Base-by-base conservation (phyloP, 2,329 filamentous ascomycete genomes). In the Onygenales sp. region DNA sequence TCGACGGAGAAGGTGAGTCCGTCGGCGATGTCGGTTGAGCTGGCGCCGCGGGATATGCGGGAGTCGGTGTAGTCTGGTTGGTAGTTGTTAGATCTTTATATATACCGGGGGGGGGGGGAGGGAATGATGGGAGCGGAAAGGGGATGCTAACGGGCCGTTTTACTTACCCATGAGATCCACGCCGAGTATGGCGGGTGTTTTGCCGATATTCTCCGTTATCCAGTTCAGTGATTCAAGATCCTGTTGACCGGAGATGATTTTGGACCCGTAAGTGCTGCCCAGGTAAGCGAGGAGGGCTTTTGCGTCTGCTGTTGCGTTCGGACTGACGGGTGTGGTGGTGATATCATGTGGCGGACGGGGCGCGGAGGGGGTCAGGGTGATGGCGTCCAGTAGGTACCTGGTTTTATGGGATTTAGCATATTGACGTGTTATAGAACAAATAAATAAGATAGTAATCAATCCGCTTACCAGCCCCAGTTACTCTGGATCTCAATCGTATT, bases 171-270 rank as follows among this genome's bases (percentile, higher is more conserved):
- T 78, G 14, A 78, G 58, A 56, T 78, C 75, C 5, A 75, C 60
- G 1, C 72, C 69, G 2, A 77, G 63, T 8, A 78, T 67, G 0
- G 75, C 75, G 0, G 75, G 75, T 0, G 72, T 74, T 64, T 75
- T 75, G 57, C 75, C 75, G 1, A 74, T 66, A 50, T 75, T 74
- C 38, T 65, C 47, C 2, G 66, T 65, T 9, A 78, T 64, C 71
- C 72, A 78, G 55, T 75, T 65, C 11, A 75, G 62, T 38, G 65
- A 72, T 5, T 63, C 61, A 17, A 72, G 67, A 27, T 77, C 75
- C 50, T 77, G 74, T 60, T 78, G 75, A 3, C 75, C 75, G 0
- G 74, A 75, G 35, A 78, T 68, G 43, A 76, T 75, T 33, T 75
- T 67, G 48, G 71, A 72, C 49, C 74, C 73, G 54, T 76, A 76